A percentile compares a stretch with the other conserved stretches of the same genome.
Conservation (phyloP, 2,329 filamentous ascomycete species). For the Nemania sp. region DNA sequence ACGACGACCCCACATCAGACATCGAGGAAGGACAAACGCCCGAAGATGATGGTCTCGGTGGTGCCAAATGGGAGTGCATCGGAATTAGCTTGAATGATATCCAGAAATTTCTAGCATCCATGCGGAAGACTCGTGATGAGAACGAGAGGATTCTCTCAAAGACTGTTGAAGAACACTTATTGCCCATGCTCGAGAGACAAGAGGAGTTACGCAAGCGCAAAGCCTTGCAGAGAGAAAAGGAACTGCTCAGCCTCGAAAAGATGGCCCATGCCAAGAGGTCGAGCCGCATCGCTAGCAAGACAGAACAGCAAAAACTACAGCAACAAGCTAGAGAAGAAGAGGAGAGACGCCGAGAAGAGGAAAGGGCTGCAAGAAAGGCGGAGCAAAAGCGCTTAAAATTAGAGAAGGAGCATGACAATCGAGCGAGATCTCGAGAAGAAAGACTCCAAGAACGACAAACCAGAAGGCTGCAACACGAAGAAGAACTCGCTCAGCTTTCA, state of each 20-base stretch:
- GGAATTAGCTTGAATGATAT: slow-evolving; percentile 83
- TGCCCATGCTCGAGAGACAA: slow-evolving; percentile 83
- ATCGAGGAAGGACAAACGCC: slow-evolving; percentile 37
- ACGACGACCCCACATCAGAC: slow-evolving; percentile 42
- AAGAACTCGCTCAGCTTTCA: slow-evolving; percentile 78
- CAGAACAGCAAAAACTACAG: slow-evolving; percentile 76
- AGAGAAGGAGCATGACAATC: slow-evolving; percentile 75
- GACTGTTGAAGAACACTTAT: slow-evolving; percentile 74
- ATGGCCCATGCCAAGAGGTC: slow-evolving; percentile 94
- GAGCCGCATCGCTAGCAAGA: slow-evolving; percentile 81
- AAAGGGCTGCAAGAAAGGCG: slow-evolving; percentile 68
- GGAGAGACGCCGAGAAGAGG: slow-evolving; percentile 65
- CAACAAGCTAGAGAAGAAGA: slow-evolving; percentile 73
- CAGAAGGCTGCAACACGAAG: slow-evolving; percentile 81
- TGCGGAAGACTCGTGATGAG: slow-evolving; percentile 76
- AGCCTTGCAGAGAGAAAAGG: slow-evolving; percentile 71
- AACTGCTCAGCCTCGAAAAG: slow-evolving; percentile 80
- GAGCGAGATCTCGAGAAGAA: slow-evolving; percentile 82
- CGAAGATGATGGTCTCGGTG: slow-evolving; percentile 69
- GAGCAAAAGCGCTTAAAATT: slow-evolving; percentile 62
- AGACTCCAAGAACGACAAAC: slow-evolving; percentile 84
- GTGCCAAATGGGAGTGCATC: slow-evolving; percentile 87
- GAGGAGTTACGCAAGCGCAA: slow-evolving; percentile 75
- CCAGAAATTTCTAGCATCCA: slow-evolving; percentile 67
- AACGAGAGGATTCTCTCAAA: slow-evolving; percentile 81